Percentiles rank a stretch among this genome's conserved stretches.
phyloP scores from a whole-genome alignment of 306 rosid genomes.

The Fragaria nilgerrensis region DNA sequence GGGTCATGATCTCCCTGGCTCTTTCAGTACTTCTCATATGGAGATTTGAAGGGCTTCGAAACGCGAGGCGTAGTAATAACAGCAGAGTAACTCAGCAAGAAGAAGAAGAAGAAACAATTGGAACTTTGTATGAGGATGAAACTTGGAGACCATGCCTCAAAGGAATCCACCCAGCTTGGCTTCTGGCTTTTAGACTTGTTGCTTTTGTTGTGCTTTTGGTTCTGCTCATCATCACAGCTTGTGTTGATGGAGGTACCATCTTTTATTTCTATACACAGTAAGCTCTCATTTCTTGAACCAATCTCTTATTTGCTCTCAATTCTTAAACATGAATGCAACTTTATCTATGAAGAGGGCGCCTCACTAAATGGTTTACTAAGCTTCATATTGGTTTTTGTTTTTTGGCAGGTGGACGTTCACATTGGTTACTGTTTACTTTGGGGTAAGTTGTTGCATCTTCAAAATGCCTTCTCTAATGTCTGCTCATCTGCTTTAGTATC shows the following conservation, averaged over 20 bases:
- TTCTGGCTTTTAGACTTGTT: slow-evolving; percentile 68
- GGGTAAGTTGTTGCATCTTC: slow-evolving; percentile 58
- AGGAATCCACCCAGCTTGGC: slow-evolving; percentile 90
- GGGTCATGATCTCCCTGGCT: slow-evolving; percentile 50
- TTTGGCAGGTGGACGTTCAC: slow-evolving; percentile 86
- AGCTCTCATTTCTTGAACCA: slow-evolving; percentile 30
- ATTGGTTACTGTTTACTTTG: slow-evolving; percentile 82
- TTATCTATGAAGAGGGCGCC: no score
- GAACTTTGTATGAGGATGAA: slow-evolving; percentile 75
- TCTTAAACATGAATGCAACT: not conserved
- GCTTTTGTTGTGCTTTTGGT: slow-evolving; percentile 76
- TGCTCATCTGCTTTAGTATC: not conserved
- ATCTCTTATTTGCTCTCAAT: not conserved
- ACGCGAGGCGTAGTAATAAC: slow-evolving; percentile 11
- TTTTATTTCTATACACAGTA: slow-evolving; percentile 87
- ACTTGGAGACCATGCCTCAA: slow-evolving; percentile 92
- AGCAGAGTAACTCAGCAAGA: slow-evolving; percentile 41
- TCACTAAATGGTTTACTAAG: slow-evolving; percentile 1
- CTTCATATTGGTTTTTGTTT: slow-evolving; percentile 9
- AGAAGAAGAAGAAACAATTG: slow-evolving; percentile 46
- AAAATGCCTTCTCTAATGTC: slow-evolving; percentile 10
- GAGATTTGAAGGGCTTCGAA: slow-evolving; percentile 52
- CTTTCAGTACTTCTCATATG: slow-evolving; percentile 46
- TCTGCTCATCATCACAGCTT: slow-evolving; percentile 62
- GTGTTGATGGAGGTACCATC: slow-evolving; percentile 65